phyloP scores from a whole-genome alignment of 257 asterid species.

The Solanum appendiculatum region DNA sequence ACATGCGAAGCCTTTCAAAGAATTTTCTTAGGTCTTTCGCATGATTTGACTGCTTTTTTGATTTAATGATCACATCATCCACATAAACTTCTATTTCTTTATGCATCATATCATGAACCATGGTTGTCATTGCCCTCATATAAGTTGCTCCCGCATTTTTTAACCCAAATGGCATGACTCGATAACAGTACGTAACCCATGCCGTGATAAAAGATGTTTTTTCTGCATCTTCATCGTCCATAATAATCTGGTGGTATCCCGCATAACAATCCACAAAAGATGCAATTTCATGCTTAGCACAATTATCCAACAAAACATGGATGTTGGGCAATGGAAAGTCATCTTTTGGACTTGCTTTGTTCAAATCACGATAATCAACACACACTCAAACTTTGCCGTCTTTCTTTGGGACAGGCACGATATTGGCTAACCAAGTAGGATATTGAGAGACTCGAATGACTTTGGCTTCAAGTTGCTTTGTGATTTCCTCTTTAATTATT shows the following conservation, averaged over 20 bases:
- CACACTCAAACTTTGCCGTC: background rate
- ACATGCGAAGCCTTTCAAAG: rapidly evolving
- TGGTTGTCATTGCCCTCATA: background rate
- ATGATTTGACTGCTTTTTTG: background rate
- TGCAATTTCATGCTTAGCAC: too few species aligned
- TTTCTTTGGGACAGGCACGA: rapidly evolving
- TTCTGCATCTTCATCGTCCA: too few species aligned
- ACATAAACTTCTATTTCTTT: background rate
- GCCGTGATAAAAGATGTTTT: too few species aligned
- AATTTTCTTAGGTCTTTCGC: background rate
- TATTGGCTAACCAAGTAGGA: background rate
- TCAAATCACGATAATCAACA: too few species aligned
- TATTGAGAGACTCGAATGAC: background rate
- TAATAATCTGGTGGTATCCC: too few species aligned
- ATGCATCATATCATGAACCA: background rate
- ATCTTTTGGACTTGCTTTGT: too few species aligned
- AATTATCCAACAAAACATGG: too few species aligned
- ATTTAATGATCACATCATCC: background rate
- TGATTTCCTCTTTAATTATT: too few species aligned
- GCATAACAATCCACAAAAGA: too few species aligned
- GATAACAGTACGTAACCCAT: background rate
- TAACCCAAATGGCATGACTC: background rate
- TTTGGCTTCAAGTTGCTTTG: background rate
- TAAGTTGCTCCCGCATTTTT: background rate
- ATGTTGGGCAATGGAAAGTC: too few species aligned